Percentiles rank a stretch among this genome's conserved stretches.
phyloP scores from a whole-genome alignment of 352 stramenopile species.

The Pythium sukuiense region DNA sequence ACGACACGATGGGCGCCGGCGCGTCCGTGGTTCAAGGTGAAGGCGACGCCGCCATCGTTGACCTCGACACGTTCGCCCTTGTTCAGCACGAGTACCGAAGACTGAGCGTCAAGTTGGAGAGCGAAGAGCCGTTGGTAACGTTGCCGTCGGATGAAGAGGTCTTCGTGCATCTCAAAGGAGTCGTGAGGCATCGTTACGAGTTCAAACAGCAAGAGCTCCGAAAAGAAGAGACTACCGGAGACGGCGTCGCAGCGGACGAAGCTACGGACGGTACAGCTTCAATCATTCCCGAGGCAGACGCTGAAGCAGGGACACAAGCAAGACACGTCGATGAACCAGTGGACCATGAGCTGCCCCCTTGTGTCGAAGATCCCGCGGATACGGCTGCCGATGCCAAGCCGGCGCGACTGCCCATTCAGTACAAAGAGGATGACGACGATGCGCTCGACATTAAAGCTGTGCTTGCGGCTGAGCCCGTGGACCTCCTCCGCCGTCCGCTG shows the following conservation, averaged over 20 bases:
- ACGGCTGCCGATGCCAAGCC: not conserved
- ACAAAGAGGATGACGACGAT: constrained; percentile 4
- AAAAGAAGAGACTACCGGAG: not conserved
- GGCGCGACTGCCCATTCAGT: not conserved
- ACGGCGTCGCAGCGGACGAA: not conserved
- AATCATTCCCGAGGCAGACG: not conserved
- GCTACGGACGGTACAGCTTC: not conserved
- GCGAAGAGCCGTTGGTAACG: not conserved
- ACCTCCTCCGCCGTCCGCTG: constrained; percentile 14
- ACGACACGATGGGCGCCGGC: constrained; percentile 24
- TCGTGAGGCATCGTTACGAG: constrained; percentile 24
- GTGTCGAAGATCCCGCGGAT: not conserved
- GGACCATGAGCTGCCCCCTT: too few relatives aligned
- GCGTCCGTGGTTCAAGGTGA: constrained; percentile 24
- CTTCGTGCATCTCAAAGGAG: constrained; percentile 21
- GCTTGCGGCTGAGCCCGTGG: not conserved
- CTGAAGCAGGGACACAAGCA: not conserved
- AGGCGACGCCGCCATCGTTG: constrained; percentile 7
- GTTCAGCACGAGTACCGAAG: constrained; percentile 29
- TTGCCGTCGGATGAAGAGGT: constrained; percentile 23
- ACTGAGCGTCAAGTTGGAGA: constrained; percentile 9
- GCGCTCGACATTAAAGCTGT: not conserved
- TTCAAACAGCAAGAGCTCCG: constrained; percentile 6
- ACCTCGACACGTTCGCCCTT: constrained; percentile 25
- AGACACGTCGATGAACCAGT: not conserved